Evolutionary conservation across 176 grass and related monocot genomes (phyloP).

Genomic region (Ampelocalamus luodianensis): DNA sequence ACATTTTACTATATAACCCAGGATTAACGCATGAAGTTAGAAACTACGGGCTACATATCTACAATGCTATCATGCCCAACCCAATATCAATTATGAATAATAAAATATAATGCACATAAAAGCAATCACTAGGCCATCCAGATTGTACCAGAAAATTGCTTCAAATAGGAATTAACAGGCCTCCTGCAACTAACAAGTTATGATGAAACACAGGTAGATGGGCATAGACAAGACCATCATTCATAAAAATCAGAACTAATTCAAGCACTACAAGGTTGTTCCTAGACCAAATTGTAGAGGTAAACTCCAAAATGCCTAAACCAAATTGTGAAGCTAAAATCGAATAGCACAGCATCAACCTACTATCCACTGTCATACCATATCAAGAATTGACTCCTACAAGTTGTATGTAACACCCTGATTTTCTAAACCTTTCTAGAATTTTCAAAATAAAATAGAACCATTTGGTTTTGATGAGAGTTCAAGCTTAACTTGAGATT

Average conservation of each 20-base stretch:
- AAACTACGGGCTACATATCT: background rate
- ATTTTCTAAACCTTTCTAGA: no score
- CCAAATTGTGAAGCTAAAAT: constrained; percentile 1
- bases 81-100: background rate
- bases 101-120: background rate
- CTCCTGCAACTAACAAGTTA: background rate
- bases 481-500: no score
- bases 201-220: background rate
- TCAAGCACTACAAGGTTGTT: background rate
- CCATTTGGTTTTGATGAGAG: no score
- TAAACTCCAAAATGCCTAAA: constrained; percentile 14
- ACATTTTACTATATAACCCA: no score
- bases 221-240: background rate
- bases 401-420: no score
- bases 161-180: background rate
- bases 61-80: background rate
- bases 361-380: background rate
- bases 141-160: background rate
- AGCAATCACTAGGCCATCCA: background rate
- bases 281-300: background rate
- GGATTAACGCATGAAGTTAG: background rate
- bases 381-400: background rate
- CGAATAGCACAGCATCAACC: background rate
- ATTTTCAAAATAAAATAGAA: no score
- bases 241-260: background rate